These are phyloP conservation scores for Oryza punctata DNA, from an alignment of 176 grass and related monocot genomes.

Conservation along the genomic window DNA sequence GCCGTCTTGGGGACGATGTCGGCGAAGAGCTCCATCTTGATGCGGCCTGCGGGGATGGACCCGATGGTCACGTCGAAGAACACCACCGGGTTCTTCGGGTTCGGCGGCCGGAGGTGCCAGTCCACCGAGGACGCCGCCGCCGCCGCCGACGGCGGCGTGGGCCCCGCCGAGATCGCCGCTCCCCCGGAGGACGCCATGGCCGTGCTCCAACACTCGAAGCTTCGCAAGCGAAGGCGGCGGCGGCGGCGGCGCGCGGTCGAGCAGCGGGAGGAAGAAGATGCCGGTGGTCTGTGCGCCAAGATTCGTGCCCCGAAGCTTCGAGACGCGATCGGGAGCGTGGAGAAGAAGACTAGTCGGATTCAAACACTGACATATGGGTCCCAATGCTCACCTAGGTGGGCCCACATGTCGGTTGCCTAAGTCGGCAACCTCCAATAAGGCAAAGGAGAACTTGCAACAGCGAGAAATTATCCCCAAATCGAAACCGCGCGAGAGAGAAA, in stretches of 20 bases:
- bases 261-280: not conserved
- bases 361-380: not conserved
- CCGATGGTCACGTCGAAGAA: slow-evolving; percentile 99
- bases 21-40: slow-evolving; percentile 99
- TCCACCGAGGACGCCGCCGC: slow-evolving; percentile 54
- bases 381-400: not conserved
- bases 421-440: slow-evolving; percentile 19
- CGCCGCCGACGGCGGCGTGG: slow-evolving; percentile 46
- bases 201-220: not conserved
- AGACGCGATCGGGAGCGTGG: not conserved
- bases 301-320: not conserved
- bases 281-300: slow-evolving; percentile 22
- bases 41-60: slow-evolving; percentile 88
- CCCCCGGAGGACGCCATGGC: slow-evolving; percentile 51
- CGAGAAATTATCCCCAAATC: not conserved
- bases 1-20: slow-evolving; percentile 87
- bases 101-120: slow-evolving; percentile 88
- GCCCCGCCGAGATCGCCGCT: slow-evolving; percentile 42
- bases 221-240: slow-evolving; percentile 7
- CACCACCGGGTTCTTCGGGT: slow-evolving; percentile 91
- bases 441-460: not conserved
- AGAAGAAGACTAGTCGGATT: too few relatives aligned
- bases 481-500: slow-evolving; percentile 19
- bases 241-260: not conserved
- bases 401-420: slow-evolving; percentile 13